Base-by-base conservation (phyloP, 768 basidiomycete genomes). In the Lentinula guzmanii region DNA sequence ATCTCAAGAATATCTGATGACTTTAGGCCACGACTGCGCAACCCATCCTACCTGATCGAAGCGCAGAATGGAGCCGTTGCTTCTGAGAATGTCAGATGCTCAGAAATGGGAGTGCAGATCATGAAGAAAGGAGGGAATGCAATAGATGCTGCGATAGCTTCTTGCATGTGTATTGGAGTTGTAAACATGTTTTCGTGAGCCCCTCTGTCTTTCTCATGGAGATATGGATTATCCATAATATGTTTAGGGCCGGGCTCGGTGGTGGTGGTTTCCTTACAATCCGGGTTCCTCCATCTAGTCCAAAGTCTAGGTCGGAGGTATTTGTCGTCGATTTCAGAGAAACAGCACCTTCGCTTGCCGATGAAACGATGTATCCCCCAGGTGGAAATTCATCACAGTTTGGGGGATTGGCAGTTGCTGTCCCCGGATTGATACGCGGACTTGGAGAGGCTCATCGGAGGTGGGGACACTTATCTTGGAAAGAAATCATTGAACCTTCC, bases 381-480 rank as follows among this genome's bases (percentile, higher is more conserved):
- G 71, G 85, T 46, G 78, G 90, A 2, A 64, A 70, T 4, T 74
- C 78, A 2, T 78, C 93, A 16, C 77, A 67, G 61, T 85, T 79
- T 61, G 96, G 97, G 3, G 95, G 97, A 3, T 75, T 98, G 58
- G 72, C 93, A 5, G 84, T 96, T n/a, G 95, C 84, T 24, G 88
- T 97, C 0, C 97, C 97, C 1, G 91, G 95, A 8, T 95, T 98
- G 75, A 71, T 98, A 51, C 82, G 89, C 24, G 97, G 95, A 9
- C 80, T 98, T 35, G 85, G 89, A 70, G 90, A 87, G 70, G 93
- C 91, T 0, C 89, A 95, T 72, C 76, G 79, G 45, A 81, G 86
- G 28, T 97, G 95, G 86, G 96, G 94, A 0, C 82, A 74, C 41
- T 67, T 97, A 11, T 79, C 87, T 0, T 98, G 97, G 97, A 74